Base-by-base conservation (phyloP, 257 asterid species). In the Solanum paucissectum region DNA sequence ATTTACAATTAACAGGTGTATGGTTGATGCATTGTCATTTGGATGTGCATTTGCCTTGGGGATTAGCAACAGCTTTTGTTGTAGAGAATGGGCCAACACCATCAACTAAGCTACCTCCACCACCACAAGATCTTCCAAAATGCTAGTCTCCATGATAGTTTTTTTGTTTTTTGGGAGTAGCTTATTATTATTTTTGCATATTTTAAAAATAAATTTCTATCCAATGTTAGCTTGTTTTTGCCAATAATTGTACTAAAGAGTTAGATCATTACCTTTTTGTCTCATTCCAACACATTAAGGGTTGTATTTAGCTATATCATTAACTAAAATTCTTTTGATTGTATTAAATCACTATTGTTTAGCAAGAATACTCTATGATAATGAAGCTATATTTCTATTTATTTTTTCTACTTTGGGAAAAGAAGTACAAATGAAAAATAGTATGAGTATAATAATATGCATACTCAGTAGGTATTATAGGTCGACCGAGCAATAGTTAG, bases 21-120 rank as follows among this genome's bases (percentile, higher is more conserved):
- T 84, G 77, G 87, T 37, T 84, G 58, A 84, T 84, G 87, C 76
- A 84, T 84, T 84, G 87, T 62, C 87, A 84, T 84, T 84, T 84
- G 60, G 87, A 84, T 12, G 87, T 84, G 23, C 76, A 84, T 55
- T 37, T 84, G 37, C 87, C 77, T 37, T 84, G 87, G 87, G 87
- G 77, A 62, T 68, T 84, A 12, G 77, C 87, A 62, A 84, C 87
- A 68, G 25, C 77, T n/a, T 58, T 84, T 58, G 87, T 55, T 13
- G 87, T 84, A 1, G 87, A 84, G 38, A 84, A 84, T 84, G 87
- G 87, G 40, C 62, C 2, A 68, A 62, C 87, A 68, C 77, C 77
- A 84, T 84, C 87, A 62, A 84, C 87, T 18, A 62, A 11, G 10
- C 37, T 84, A 42, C 87, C 77, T 62, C 87, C 87, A 34, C 60